Evolutionary conservation across 2,329 filamentous ascomycete species (phyloP), one percentile per base, ranked within the genome.

Genomic region (Fusarium chuoi): DNA sequence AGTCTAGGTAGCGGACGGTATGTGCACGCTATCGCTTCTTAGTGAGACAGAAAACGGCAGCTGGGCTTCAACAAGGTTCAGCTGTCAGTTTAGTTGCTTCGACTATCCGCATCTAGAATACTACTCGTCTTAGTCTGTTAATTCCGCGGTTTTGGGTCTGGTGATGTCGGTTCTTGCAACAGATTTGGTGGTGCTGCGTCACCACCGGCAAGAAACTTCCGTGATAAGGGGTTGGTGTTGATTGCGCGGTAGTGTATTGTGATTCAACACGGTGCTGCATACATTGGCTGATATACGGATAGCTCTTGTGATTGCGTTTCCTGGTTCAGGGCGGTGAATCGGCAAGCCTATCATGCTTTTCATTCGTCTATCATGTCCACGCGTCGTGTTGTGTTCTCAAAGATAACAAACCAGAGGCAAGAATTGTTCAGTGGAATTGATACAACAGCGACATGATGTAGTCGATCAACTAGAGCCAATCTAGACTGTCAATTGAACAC

Each of bases 31-130:
- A 52, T 60, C 26, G 33, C 26, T 33, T 52, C 3, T 39, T 60
- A 52, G 57, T 51, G 57, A 52, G n/a, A 30, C 57, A 28, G 24
- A 38, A 59, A 59, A 20, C 33, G 56, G 56, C 42, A 59, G 56
- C 33, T 58, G 42, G 33, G 42, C 56, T 58, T 51, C n/a, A 36
- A 49, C 41, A 49, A 58, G 33, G 55, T 51, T 58, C 56, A 51
- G 42, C 42, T 51, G 56, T 55, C 42, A 36, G 18, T 13, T 33
- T 33, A 26, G 38, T 17, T 56, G 17, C 54, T 30, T 48, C 13
- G 8, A 28, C 41, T 36, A 49, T 49, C 55, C 56, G 24, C 33
- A 59, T 59, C 14, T 42, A 59, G 56, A 48, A 28, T 28, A 28
- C 41, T 49, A 20, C 24, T 58, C 11, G 12, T 28, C 20, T 38